Evolutionary conservation across 2,329 filamentous ascomycete genomes (phyloP).

Genomic region (Ascochyta rabiei): DNA sequence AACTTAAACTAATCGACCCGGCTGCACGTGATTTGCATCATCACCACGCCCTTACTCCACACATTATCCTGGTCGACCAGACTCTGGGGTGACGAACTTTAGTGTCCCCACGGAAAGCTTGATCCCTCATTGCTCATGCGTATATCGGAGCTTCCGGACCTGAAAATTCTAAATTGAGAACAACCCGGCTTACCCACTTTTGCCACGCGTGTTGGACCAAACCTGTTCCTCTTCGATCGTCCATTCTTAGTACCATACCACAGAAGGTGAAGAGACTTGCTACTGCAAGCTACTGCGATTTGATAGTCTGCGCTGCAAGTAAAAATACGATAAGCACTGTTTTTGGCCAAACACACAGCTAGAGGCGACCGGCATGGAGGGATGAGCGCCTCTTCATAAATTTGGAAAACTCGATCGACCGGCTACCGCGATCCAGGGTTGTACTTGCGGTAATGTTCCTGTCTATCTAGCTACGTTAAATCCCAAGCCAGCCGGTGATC

Average conservation of each 20-base stretch:
- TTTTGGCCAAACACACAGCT: not conserved
- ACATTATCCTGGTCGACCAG: slow-evolving; percentile 4
- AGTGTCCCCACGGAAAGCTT: slow-evolving; percentile 6
- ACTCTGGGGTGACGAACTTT: slow-evolving; percentile 11
- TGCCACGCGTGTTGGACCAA: slow-evolving; percentile 4
- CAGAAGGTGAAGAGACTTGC: not conserved
- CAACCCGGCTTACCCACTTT: slow-evolving; percentile 4
- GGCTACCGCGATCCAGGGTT: not conserved
- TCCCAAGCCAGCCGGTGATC: slow-evolving; percentile 1
- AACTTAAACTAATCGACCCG: too few species aligned
- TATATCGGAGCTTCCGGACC: slow-evolving; percentile 1
- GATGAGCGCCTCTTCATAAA: not conserved
- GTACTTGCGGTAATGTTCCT: slow-evolving; percentile 10
- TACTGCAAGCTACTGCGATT: not conserved
- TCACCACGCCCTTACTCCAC: not conserved
- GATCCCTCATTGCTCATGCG: slow-evolving; percentile 6
- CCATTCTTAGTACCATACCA: not conserved
- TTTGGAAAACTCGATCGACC: not conserved
- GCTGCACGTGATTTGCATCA: slow-evolving; percentile 13
- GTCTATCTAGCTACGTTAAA: slow-evolving; percentile 10
- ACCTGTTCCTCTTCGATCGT: not conserved
- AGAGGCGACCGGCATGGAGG: not conserved
- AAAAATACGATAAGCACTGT: not conserved
- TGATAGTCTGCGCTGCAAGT: not conserved
- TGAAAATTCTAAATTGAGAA: slow-evolving; percentile 1